Evolutionary conservation across 495 filamentous ascomycete species (phyloP), one percentile per base, ranked within the genome.

Genomic region (Xylona heveae): DNA sequence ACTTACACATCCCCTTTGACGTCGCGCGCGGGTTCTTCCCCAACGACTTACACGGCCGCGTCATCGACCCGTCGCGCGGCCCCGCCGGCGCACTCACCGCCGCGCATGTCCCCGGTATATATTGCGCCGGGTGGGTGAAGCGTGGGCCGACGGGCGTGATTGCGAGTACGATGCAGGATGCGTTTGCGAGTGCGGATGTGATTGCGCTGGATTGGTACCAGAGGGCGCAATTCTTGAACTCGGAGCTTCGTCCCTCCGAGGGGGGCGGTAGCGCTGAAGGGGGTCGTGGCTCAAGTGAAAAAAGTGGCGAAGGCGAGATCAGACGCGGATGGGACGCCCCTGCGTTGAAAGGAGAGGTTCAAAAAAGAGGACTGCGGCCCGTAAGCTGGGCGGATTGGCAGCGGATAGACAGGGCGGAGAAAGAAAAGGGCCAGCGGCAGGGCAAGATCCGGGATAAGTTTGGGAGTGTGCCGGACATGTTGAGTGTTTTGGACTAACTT

Each of bases 91-190:
- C 31, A 6, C 34, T 35, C 24, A 43, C 37, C 3, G 39, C 37
- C 19, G 52, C 58, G 18, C 50, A 61, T 22, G 52, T 91, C 1
- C 76, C 78, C 1, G 90, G 90, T 1, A 44, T 93, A 12, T 97
- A 97, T 51, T 85, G 81, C 40, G 79, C 84, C 14, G 88, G 88
- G 3, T 97, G 88, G 88, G 84, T 92, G 14, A 95, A 95, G 53
- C 63, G 80, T 25, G 88, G 88, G 1, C 90, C 88, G 0, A 91
- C 83, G 4, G 88, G 88, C 4, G 85, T 94, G 3, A 95, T 97
- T 49, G 85, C 88, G 6, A 81, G 72, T 18, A 97, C 88, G 0
- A 91, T 97, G 85, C 71, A 74, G 32, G 90, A 95, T 51, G 90
- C 84, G 0, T 94, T 94, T 44, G 63, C 66, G 12, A 93, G 83